Evolutionary conservation across 208 protist species (phyloP).

Genomic region (Vickermania ingenoplastis): DNA sequence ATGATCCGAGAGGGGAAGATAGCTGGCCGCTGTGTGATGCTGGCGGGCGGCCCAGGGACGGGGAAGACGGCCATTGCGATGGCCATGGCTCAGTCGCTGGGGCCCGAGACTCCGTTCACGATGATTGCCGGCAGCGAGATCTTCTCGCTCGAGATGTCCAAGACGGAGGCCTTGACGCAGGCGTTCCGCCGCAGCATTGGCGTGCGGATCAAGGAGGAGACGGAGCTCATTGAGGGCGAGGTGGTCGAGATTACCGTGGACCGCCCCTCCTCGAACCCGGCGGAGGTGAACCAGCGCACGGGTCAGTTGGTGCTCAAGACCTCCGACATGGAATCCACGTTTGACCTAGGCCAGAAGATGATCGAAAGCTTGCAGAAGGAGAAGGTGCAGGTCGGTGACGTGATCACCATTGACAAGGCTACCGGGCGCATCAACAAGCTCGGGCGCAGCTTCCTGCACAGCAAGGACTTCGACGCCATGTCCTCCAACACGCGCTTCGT

Average conservation of each 20-base stretch:
- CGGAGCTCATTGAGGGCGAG: slow-evolving; percentile 99
- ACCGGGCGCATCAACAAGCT: slow-evolving; percentile 97
- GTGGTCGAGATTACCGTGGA: slow-evolving; percentile 99
- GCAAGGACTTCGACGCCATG: slow-evolving; percentile 96
- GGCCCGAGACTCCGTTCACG: slow-evolving; percentile 98
- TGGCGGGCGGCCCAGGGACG: slow-evolving; percentile 96
- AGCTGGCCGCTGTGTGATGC: slow-evolving; percentile 98
- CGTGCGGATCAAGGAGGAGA: slow-evolving; percentile 99
- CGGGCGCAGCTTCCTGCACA: slow-evolving; percentile 95
- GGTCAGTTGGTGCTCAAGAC: slow-evolving; percentile 99
- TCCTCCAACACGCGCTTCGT: slow-evolving; percentile 93
- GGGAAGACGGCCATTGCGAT: slow-evolving; percentile 99
- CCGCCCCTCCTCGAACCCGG: slow-evolving; percentile 90
- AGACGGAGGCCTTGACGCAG: slow-evolving; percentile 99
- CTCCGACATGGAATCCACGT: slow-evolving; percentile 99
- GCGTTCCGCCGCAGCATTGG: slow-evolving; percentile 98
- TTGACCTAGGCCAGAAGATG: slow-evolving; percentile 99
- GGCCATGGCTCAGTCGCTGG: slow-evolving; percentile 98
- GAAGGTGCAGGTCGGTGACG: slow-evolving; percentile 97
- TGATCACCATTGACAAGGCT: slow-evolving; percentile 99
- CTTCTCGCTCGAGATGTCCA: slow-evolving; percentile 99
- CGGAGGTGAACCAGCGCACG: slow-evolving; percentile 84
- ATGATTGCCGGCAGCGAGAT: slow-evolving; percentile 99
- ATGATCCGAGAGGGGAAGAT: slow-evolving; percentile 99
- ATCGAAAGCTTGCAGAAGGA: slow-evolving; percentile 99